Evolutionary conservation across 768 basidiomycete species (phyloP).

Genomic region (Hebeloma cylindrosporum): DNA sequence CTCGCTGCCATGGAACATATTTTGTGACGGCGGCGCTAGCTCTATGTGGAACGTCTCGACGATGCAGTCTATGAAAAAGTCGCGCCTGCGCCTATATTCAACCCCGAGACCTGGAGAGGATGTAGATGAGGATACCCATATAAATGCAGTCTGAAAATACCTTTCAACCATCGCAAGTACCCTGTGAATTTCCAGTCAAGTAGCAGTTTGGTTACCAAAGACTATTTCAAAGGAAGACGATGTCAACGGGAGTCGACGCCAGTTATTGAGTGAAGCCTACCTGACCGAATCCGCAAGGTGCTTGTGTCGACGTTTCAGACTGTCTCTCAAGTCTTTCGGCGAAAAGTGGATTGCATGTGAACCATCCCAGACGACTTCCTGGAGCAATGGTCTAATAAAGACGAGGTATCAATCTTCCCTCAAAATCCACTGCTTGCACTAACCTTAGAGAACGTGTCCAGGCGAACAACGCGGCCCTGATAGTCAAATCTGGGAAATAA

Average conservation of each 20-base stretch:
- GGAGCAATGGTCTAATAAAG: slow-evolving; percentile 71
- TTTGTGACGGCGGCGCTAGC: slow-evolving; percentile 27
- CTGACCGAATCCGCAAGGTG: slow-evolving; percentile 72
- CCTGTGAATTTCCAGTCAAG: slow-evolving; percentile 68
- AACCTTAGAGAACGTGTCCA: slow-evolving; percentile 81
- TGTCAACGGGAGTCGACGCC: background rate
- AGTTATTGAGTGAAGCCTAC: slow-evolving; percentile 26
- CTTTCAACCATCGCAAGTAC: slow-evolving; percentile 77
- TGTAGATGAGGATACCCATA: background rate
- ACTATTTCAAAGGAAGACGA: slow-evolving; percentile 11
- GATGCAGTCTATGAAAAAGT: slow-evolving; percentile 65
- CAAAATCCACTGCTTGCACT: too few species aligned
- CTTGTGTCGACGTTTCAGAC: slow-evolving; percentile 67
- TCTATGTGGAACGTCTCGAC: slow-evolving; percentile 61
- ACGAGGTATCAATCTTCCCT: background rate
- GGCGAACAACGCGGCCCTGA: slow-evolving; percentile 79
- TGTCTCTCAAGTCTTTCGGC: slow-evolving; percentile 73
- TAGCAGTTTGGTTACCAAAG: slow-evolving; percentile 61
- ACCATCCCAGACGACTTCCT: slow-evolving; percentile 77
- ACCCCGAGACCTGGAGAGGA: slow-evolving; percentile 43
- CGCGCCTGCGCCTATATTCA: slow-evolving; percentile 59
- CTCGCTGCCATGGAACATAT: slow-evolving; percentile 36
- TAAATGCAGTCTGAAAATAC: slow-evolving; percentile 27
- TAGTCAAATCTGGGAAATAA: slow-evolving; percentile 58
- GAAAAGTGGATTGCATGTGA: slow-evolving; percentile 74